These are phyloP conservation scores for Pyrenula massariospora DNA, from an alignment of 495 filamentous ascomycete species.

Conservation along the genomic window DNA sequence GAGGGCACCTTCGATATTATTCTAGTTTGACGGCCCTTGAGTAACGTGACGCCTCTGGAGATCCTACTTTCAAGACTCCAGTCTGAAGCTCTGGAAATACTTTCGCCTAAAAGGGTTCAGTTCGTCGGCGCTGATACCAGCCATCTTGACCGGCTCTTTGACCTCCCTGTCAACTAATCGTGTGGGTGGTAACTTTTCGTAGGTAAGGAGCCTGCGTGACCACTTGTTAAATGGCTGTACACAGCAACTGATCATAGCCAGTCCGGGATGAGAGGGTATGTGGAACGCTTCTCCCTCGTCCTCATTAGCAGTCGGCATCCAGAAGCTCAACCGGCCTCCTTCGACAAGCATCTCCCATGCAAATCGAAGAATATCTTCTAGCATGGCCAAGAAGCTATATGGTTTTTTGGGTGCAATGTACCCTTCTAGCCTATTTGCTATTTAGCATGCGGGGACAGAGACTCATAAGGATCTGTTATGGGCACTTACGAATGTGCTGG, in stretches of 20 bases:
- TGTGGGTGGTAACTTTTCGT: slow-evolving; percentile 40
- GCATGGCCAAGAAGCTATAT: slow-evolving; percentile 82
- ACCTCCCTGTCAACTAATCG: slow-evolving; percentile 23
- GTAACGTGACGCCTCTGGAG: not conserved
- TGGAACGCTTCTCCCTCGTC: slow-evolving; percentile 52
- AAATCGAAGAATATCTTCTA: slow-evolving; percentile 81
- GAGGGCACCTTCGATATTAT: not conserved
- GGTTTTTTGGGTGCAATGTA: slow-evolving; percentile 84
- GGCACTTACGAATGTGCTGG: slow-evolving; percentile 58
- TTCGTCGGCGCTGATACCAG: slow-evolving; percentile 52
- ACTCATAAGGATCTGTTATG: no score
- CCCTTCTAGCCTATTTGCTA: slow-evolving; percentile 43
- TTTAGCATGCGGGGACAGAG: no score
- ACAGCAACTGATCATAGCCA: slow-evolving; percentile 69
- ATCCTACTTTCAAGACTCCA: not conserved
- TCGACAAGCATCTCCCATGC: slow-evolving; percentile 69
- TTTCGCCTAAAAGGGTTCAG: slow-evolving; percentile 69
- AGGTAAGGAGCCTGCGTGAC: slow-evolving; percentile 80
- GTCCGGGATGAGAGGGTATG: slow-evolving; percentile 63
- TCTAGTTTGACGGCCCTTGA: not conserved
- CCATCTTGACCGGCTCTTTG: slow-evolving; percentile 23
- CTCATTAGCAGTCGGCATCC: slow-evolving; percentile 93
- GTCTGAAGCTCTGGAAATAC: slow-evolving; percentile 38
- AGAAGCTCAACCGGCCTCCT: slow-evolving; percentile 73
- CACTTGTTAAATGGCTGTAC: slow-evolving; percentile 84